Base-by-base conservation (phyloP, 306 rosid species). In the Dryas octopetala region DNA sequence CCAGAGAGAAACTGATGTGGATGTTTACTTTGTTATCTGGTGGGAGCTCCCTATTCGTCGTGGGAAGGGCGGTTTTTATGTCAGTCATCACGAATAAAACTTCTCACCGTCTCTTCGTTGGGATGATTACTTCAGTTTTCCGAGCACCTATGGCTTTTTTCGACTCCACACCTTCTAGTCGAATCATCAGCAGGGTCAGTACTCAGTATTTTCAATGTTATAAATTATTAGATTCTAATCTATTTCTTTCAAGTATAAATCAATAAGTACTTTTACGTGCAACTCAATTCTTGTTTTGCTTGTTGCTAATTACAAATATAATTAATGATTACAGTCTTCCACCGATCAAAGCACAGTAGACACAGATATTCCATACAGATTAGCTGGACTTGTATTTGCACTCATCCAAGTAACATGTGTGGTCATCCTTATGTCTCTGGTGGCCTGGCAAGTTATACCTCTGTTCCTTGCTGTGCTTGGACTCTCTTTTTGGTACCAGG, bases 121-220 rank as follows among this genome's bases (percentile, higher is more conserved):
- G 92, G 77, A 90, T 90, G 95, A 78, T 86, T 49, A 73, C 82
- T 16, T 82, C 96, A 2, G 78, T 93, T 75, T 93, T 90, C 82
- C 83, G 90, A 50, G 95, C 98, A 58, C 95, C 98, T 32, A 79
- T 90, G 63, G 85, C 86, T 16, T 93, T 93, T 80, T 90, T 93
- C 16, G 95, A 90, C 23, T 83, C 88, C 76, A 90, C 93, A 9
- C 96, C 93, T 70, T 90, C 96, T 41, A 89, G 98, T 81, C 69
- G 86, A 79, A 93, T 93, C 81, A 84, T 93, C 15, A 90, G 75
- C 74, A 84, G 93, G 89, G 98, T 93, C 16, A 76, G 84, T 53
- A 7, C 2, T 47, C 2, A 57, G 1, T 7, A 4, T 66, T 16
- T 14, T 9, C n/a, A 6, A 7, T 52, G 14, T 47, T 73, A 13